phyloP scores from a whole-genome alignment of 2,329 filamentous ascomycete species.

The Aureobasidium sp. region DNA sequence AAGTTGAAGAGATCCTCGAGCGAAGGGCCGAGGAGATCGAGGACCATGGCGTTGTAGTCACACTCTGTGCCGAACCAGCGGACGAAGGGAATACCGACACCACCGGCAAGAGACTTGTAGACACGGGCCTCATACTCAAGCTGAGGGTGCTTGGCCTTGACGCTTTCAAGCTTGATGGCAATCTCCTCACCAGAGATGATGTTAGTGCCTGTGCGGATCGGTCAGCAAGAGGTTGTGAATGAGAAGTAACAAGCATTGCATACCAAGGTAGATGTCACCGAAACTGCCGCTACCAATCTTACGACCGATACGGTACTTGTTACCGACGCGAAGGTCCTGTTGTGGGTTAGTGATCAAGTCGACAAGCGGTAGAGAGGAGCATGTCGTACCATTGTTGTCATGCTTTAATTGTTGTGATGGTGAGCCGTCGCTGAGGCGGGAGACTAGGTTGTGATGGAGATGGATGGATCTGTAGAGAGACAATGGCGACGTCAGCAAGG shows the following conservation, averaged over 20 bases:
- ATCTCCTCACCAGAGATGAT: conserved; percentile 99
- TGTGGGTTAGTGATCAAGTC: conserved; percentile 25
- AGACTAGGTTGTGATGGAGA: conserved; percentile 20
- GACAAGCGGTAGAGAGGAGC: conserved; percentile 26
- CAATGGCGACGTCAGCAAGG: conserved; percentile 16
- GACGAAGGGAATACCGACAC: conserved; percentile 96
- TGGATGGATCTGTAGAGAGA: conserved; percentile 11
- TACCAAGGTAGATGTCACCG: conserved; percentile 92
- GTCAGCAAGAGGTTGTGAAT: not conserved
- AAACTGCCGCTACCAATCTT: conserved; percentile 98
- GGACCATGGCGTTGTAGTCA: conserved; percentile 99
- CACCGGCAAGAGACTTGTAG: conserved; percentile 81
- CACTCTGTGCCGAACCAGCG: conserved; percentile 99
- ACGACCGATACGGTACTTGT: conserved; percentile 98
- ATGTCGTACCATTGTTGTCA: conserved; percentile 55
- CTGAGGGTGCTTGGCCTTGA: conserved; percentile 99
- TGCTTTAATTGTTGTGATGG: conserved; percentile 30
- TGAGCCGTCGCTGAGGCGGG: conserved; percentile 20
- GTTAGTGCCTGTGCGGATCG: conserved; percentile 65
- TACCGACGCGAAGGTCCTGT: conserved; percentile 96
- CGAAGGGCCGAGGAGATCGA: conserved; percentile 90
- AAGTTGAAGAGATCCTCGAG: conserved; percentile 99
- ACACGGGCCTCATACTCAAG: conserved; percentile 98
- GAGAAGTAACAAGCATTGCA: conserved; percentile 21
- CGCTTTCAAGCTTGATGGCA: conserved; percentile 98